Conservation (phyloP, 2,329 filamentous ascomycete genomes). For the Diaporthe citrichinensis region DNA sequence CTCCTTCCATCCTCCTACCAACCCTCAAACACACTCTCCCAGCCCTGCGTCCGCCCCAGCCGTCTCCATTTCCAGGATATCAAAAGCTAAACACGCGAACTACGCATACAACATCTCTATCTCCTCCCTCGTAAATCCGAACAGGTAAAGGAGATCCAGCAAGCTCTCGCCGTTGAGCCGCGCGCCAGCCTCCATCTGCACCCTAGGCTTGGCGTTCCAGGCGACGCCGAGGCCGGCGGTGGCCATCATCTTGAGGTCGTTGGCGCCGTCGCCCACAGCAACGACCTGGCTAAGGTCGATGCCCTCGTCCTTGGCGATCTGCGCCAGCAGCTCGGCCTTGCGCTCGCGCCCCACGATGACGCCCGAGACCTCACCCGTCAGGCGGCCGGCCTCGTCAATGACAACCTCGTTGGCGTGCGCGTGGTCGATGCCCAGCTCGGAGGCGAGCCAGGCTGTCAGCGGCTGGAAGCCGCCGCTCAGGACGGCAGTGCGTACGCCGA, state of each 20-base stretch:
- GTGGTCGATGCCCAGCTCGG: slow-evolving; percentile 86
- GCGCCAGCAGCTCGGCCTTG: slow-evolving; percentile 78
- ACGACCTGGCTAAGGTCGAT: slow-evolving; percentile 77
- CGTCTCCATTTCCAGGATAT: neutral
- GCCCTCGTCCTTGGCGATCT: slow-evolving; percentile 78
- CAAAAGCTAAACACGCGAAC: neutral
- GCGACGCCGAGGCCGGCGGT: slow-evolving; percentile 83
- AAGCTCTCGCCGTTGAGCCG: slow-evolving; percentile 80
- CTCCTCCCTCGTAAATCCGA: slow-evolving; percentile 80
- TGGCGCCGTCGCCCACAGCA: slow-evolving; percentile 85
- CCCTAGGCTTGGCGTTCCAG: slow-evolving; percentile 86
- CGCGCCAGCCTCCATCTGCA: slow-evolving; percentile 82
- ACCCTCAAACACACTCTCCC: neutral
- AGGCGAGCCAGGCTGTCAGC: slow-evolving; percentile 87
- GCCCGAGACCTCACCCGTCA: slow-evolving; percentile 81
- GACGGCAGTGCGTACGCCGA: slow-evolving; percentile 91
- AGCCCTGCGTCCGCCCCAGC: neutral
- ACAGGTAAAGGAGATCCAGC: slow-evolving; percentile 79
- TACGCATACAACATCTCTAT: slow-evolving; percentile 62
- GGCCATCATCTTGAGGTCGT: slow-evolving; percentile 85
- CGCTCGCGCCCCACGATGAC: slow-evolving; percentile 82
- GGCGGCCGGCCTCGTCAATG: slow-evolving; percentile 70
- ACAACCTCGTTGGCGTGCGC: slow-evolving; percentile 89
- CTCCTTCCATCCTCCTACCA: neutral
- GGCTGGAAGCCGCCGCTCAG: slow-evolving; percentile 94